Base-by-base conservation (phyloP, 805 yeast genomes). In the Pichia pseudocactophila region DNA sequence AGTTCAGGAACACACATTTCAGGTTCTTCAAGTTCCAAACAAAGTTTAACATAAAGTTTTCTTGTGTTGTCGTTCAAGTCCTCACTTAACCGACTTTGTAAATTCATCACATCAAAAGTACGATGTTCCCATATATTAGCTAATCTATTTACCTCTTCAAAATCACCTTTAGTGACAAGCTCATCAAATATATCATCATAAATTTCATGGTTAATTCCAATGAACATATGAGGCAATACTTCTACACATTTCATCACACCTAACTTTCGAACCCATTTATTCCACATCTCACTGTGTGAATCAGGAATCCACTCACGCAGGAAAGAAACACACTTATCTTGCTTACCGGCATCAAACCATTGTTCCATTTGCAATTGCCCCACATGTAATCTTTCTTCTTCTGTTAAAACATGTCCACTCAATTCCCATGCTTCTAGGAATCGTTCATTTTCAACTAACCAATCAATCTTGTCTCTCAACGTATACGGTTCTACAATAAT, bases 341-440 rank as follows among this genome's bases (percentile, higher is more conserved):
- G 84, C 2, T 71, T 53, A 10, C 68, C 68, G 2, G 56, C 51
- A 16, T 65, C 56, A 1, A 76, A 50, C 22, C 71, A 66, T 2
- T 51, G 42, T 34, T 76, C 70, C 15, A 75, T 65, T 57, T 78
- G 78, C 36, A 69, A 67, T 7, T 76, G 52, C 2, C 96, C 97
- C 30, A 77, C 67, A 31, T 69, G 63, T 10, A 81, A 58, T 39
- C 90, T 61, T 46, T 76, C 75, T 3, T 55, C 45, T 10, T 69
- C 66, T 9, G 68, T 59, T 2, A 81, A 64, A 48, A 84, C 64
- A 49, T 72, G 73, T 38, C 69, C 74, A 44, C 92, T 74, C 55
- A 86, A 76, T 33, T 71, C 69, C 95, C 96, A 90, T 0, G 97
- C 97, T 34, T 78, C 78, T 15, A 68, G 61, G 52, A 62, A 84